These are phyloP conservation scores for Suhomyces sp. DNA, from an alignment of 805 yeast species.

Conservation along the genomic window DNA sequence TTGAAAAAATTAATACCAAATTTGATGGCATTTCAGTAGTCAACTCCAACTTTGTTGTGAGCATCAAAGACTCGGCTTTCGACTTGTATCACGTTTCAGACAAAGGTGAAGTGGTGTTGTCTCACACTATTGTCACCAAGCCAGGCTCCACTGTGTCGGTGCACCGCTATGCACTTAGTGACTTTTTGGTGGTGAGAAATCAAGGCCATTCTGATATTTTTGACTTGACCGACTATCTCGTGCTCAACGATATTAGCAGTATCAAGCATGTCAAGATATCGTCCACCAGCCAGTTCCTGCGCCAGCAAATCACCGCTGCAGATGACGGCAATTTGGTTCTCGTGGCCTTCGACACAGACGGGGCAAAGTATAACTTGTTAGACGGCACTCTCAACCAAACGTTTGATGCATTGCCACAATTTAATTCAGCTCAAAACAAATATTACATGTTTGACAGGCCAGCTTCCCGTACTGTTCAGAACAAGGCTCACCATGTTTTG, in stretches of 20 bases:
- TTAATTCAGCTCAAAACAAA: slow-evolving; percentile 3
- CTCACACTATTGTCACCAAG: slow-evolving; percentile 1
- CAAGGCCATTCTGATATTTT: slow-evolving; percentile 5
- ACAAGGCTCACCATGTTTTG: slow-evolving; percentile 30
- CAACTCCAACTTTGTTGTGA: slow-evolving; percentile 7
- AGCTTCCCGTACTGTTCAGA: slow-evolving; percentile 22
- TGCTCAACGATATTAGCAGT: slow-evolving; percentile 13
- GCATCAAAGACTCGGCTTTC: background rate
- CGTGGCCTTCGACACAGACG: background rate
- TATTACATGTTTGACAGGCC: slow-evolving; percentile 33
- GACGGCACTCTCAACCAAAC: slow-evolving; percentile 9
- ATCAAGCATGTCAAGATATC: slow-evolving; percentile 13
- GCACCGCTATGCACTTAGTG: slow-evolving; percentile 8
- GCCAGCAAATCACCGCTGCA: background rate
- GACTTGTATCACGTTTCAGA: slow-evolving; percentile 6
- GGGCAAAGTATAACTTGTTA: slow-evolving; percentile 7
- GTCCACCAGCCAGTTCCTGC: background rate
- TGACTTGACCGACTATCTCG: slow-evolving; percentile 23
- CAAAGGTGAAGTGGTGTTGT: background rate
- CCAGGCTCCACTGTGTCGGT: background rate
- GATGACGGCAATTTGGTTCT: background rate
- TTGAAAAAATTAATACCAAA: background rate
- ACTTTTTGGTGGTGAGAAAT: slow-evolving; percentile 8
- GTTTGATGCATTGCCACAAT: slow-evolving; percentile 1
- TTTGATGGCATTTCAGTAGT: slow-evolving; percentile 1